Base-by-base conservation (phyloP, 2,329 filamentous ascomycete species). In the Hypoxylon sp. region DNA sequence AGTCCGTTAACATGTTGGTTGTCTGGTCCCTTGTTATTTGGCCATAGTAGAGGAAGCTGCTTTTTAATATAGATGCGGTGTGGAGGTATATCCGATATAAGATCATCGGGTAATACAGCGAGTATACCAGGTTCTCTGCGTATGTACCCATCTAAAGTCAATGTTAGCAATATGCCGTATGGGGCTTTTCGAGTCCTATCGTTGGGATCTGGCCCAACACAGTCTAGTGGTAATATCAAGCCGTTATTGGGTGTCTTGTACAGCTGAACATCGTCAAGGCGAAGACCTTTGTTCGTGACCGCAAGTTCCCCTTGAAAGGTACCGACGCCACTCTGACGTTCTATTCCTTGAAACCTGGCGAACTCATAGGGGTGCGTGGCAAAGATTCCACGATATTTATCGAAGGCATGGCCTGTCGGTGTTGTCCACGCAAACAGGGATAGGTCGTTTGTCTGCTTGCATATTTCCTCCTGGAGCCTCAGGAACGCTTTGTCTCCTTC, bases 381-480 rank as follows among this genome's bases (percentile, higher is more conserved):
- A 46, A 69, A 65, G 19, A 66, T 66, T 9, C 59, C 66, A 11
- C 62, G 66, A 62, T 62, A 59, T 13, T 53, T 35, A 5, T 48
- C 48, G 35, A 57, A 50, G 14, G 39, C 31, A 10, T 54, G 29
- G 17, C 39, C 42, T 9, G 42, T 22, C 13, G 37, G 61, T 17
- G 24, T 42, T 10, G 64, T 70, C 66, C 62, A 63, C 14, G 72
- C 66, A 24, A 72, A 69, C 26, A 74, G 54, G 22, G 66, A 65
- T n/a, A 65, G 35, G 47, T 71, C 70, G 46, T 65, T 63, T 9
- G 31, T 66, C 10, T 63, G 50, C 37, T 64, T 73, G 39, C 66
- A 63, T 22, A 71, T 65, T 54, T 69, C 70, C 51, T 70, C 68
- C 39, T 72, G 63, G 10, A 71, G 62, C 17, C 71, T 58, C 42